phyloP scores from a whole-genome alignment of 106 monocot species.

The Phalaenopsis aphrodite region DNA sequence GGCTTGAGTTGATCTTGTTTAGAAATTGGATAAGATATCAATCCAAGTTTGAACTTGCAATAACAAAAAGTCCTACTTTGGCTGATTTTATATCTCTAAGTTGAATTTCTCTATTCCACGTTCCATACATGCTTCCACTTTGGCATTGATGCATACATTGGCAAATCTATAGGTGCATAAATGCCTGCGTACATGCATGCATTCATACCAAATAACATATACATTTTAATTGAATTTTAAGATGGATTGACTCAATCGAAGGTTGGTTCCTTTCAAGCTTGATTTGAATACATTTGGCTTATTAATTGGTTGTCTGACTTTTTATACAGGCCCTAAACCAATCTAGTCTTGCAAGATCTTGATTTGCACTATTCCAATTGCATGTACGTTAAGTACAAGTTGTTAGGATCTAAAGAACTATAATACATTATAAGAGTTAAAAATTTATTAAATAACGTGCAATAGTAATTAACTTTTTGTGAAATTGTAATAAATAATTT shows the following conservation, averaged over 20 bases:
- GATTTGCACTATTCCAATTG: no score
- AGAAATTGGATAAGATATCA: neutral
- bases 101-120: constrained; percentile 1
- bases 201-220: neutral
- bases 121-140: neutral
- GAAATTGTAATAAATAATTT: no score
- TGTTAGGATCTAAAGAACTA: no score
- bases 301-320: neutral
- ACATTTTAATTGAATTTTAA: neutral
- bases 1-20: neutral
- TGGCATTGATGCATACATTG: neutral
- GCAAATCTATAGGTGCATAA: neutral
- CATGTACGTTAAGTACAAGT: no score
- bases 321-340: neutral
- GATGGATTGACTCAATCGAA: neutral
- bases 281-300: neutral
- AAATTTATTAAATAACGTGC: no score
- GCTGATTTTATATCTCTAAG: neutral
- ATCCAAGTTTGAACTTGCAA: neutral
- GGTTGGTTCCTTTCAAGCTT: neutral
- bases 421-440: no score
- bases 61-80: neutral
- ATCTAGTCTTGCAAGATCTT: neutral
- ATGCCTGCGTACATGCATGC: neutral
- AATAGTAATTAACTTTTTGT: no score